Evolutionary conservation across 768 basidiomycete species (phyloP), one percentile per base, ranked within the genome.

Genomic region (Auricularia auricula-judae): DNA sequence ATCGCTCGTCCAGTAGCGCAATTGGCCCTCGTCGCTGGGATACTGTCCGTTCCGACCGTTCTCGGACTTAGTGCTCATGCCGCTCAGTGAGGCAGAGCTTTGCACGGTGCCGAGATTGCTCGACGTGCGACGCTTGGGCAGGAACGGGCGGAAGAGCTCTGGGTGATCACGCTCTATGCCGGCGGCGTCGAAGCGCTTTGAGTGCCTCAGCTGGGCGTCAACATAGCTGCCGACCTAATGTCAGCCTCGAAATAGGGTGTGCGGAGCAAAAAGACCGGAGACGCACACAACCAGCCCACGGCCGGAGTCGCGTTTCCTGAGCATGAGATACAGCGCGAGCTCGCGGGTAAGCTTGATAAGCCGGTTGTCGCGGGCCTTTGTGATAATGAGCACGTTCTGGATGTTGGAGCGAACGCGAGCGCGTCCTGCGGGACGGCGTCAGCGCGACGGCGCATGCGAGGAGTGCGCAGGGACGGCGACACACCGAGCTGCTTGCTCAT

Each of bases 401-500:
- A 98, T 93, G 71, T 91, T 89, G 16, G 92, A 89, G 61, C 86
- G 86, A 64, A 98, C 91, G 36, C 93, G 84, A 3, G 96, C 93
- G 64, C 96, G 89, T 63, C 96, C 95, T 98, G 70, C 47, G 2
- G 21, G 23, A 36, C 42, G 58, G 2, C 36, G 43, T 59, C 47
- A 36, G 39, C 58, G n/a, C 66, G 63, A 18, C 42, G 12, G 7
- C 60, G 54, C 14, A 35, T 21, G 44, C 16, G 14, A 36, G 33
- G 43, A 29, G 11, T n/a, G 56, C 21, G 36, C 61, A 29, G 29
- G 62, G 63, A 62, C 65, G 65, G 65, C 66, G 61, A 47, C 76
- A 62, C 69, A 93, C 96, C 97, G 18, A 99, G 86, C 74, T 96
- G 92, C 75, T 96, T 96, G 84, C 93, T 96, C 93, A 98, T 95